Conservation (phyloP, 2,329 filamentous ascomycete genomes). For the Colletotrichum costaricense region DNA sequence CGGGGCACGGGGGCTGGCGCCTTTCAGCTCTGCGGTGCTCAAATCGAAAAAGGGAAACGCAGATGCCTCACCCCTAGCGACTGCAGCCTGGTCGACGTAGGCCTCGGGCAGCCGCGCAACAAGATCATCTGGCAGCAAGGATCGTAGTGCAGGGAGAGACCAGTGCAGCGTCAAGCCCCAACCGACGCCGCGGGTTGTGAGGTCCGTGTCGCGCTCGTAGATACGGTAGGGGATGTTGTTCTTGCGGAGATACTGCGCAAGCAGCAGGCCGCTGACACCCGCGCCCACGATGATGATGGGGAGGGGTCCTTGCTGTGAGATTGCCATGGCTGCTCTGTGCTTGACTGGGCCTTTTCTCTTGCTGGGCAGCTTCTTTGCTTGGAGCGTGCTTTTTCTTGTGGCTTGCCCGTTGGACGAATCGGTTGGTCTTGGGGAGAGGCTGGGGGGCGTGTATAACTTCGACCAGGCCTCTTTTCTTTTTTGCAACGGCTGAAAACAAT, state of each 20-base stretch:
- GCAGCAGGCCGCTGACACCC: conserved; percentile 50
- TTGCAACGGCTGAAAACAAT: neutral
- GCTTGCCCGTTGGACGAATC: neutral
- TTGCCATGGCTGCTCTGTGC: conserved; percentile 2
- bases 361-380: neutral
- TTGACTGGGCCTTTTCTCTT: neutral
- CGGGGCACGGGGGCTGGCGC: conserved; percentile 55
- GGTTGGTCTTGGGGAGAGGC: neutral
- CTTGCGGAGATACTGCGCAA: conserved; percentile 48
- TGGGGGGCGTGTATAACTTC: neutral
- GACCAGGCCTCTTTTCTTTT: neutral
- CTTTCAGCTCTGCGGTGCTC: conserved; percentile 54
- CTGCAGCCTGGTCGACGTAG: conserved; percentile 65
- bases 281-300: conserved; percentile 51
- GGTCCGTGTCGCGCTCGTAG: conserved; percentile 63
- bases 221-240: conserved; percentile 55
- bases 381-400: neutral
- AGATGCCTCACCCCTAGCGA: conserved; percentile 56
- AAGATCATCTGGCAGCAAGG: conserved; percentile 61
- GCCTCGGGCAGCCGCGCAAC: conserved; percentile 57
- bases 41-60: conserved; percentile 68
- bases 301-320: conserved; percentile 12
- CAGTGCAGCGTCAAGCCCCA: conserved; percentile 75
- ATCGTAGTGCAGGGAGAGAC: conserved; percentile 64
- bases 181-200: conserved; percentile 60